Evolutionary conservation across 164 flowering plant genomes (phyloP).

Genomic region (Chloranthus sessilifolius): DNA sequence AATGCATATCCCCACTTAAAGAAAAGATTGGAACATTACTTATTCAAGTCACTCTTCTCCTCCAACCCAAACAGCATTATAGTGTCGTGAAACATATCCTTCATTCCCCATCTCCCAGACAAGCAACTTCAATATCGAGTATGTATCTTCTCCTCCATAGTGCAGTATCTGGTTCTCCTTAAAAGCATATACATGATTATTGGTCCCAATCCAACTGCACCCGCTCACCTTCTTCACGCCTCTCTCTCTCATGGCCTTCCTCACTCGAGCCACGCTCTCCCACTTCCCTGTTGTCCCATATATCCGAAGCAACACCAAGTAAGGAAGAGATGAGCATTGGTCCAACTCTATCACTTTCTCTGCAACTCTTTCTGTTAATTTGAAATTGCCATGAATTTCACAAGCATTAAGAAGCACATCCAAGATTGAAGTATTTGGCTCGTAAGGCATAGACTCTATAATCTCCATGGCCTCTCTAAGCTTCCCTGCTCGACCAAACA

Average conservation of each 20-base stretch:
- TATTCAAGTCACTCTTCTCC: slow-evolving; percentile 14
- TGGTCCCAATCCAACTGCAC: slow-evolving; percentile 51
- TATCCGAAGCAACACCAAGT: slow-evolving; percentile 34
- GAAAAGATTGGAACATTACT: no score
- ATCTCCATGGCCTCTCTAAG: slow-evolving; percentile 37
- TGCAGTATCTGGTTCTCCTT: slow-evolving; percentile 28
- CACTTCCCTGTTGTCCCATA: slow-evolving; percentile 49
- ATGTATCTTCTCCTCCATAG: slow-evolving; percentile 27
- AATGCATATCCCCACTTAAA: no score
- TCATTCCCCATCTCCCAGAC: slow-evolving; percentile 23
- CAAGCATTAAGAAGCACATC: slow-evolving; percentile 35
- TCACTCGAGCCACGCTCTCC: slow-evolving; percentile 55
- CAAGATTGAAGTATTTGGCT: slow-evolving; percentile 32
- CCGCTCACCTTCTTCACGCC: slow-evolving; percentile 25
- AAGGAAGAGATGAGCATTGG: slow-evolving; percentile 38
- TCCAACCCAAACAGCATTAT: slow-evolving; percentile 8
- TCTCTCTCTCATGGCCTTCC: slow-evolving; percentile 34
- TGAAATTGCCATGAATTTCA: slow-evolving; percentile 30
- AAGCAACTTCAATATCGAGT: slow-evolving; percentile 28
- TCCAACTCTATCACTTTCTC: slow-evolving; percentile 37
- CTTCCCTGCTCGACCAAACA: slow-evolving; percentile 44
- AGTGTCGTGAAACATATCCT: slow-evolving; percentile 9
- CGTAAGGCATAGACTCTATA: slow-evolving; percentile 32
- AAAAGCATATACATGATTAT: slow-evolving; percentile 27
- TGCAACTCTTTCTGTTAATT: slow-evolving; percentile 41